Percentiles rank a stretch among this genome's conserved stretches.
Conservation (phyloP, 495 filamentous ascomycete genomes). For the Aspergillus bridgeri region DNA sequence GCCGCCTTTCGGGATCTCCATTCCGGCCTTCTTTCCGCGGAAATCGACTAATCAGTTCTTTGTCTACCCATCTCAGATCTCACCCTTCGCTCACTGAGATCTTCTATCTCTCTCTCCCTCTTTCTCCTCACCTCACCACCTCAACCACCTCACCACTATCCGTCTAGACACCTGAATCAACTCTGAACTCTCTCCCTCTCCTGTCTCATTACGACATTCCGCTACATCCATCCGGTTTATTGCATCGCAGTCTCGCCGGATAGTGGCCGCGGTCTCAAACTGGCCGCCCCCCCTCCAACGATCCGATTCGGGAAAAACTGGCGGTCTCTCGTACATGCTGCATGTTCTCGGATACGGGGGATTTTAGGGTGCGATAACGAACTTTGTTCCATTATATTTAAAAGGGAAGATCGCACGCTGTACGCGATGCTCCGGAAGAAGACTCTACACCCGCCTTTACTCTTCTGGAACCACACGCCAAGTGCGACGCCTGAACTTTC, state of each 20-base stretch:
- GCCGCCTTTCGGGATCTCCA: not conserved
- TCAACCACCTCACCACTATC: not conserved
- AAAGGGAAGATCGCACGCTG: slow-evolving; percentile 30
- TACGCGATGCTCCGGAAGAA: slow-evolving; percentile 52
- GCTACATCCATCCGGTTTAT: slow-evolving; percentile 14
- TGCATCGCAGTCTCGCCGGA: slow-evolving; percentile 13
- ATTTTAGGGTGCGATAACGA: slow-evolving; percentile 13
- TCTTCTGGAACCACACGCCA: slow-evolving; percentile 42
- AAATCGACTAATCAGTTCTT: slow-evolving; percentile 12
- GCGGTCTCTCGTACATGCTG: slow-evolving; percentile 6
- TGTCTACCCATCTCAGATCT: slow-evolving; percentile 10
- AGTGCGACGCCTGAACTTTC: slow-evolving; percentile 43
- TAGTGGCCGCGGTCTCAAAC: slow-evolving; percentile 6
- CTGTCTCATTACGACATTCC: slow-evolving; percentile 6
- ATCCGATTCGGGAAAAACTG: not conserved
- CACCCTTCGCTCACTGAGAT: slow-evolving; percentile 15
- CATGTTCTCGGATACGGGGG: slow-evolving; percentile 1
- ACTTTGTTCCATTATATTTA: slow-evolving; percentile 9
- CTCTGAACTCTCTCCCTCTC: not conserved
- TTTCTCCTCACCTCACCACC: no score
- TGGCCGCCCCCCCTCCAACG: not conserved
- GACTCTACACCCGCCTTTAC: slow-evolving; percentile 38
- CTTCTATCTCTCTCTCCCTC: slow-evolving; percentile 4
- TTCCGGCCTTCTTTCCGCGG: slow-evolving; percentile 5
- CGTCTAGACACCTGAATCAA: slow-evolving; percentile 6